Base-by-base conservation (phyloP, 148 eudicot species). In the Chenopodium quinoa region DNA sequence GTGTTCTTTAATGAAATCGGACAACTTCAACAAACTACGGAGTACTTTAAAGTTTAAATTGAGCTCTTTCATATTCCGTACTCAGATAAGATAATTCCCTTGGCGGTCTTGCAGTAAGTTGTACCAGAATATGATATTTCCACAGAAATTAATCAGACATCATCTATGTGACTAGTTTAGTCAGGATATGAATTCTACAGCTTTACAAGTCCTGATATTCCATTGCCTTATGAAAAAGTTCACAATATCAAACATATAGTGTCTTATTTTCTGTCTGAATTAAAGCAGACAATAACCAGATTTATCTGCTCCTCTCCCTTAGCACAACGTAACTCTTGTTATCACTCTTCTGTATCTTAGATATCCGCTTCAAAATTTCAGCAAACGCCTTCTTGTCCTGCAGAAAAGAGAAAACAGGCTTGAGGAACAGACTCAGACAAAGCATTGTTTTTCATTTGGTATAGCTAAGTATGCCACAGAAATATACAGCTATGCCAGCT, bases 381-480 rank as follows among this genome's bases (percentile, higher is more conserved):
- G 98, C 97, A 83, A 95, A 95, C 44, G 97, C 98, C 80, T 86
- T 88, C 90, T 95, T 95, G 85, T 95, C 98, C 98, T 95, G 91
- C 89, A 82, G 23, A 66, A 48, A 78, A 9, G 32, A 32, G 22
- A 47, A 16, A 11, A 34, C 66, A 64, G 44, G 31, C 63, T 67
- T 20, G 48, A 46, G 46, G 9, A 11, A 48, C 67, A 37, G 22
- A n/a, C n/a, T 52, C 9, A 9, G 37, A 56, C 20, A 75, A 16
- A 27, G 12, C n/a, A 27, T 31, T 29, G 60, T 22, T 40, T 40
- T 5, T 62, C 9, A 62, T 20, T 62, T n/a, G 25, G 66, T 25
- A 56, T 56, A 14, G 0, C 16, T 56, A 56, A 56, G 62, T 56
- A 56, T 17, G 19, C 22, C 66, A 62, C 11, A 62, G 7, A 62